Percentiles rank a stretch among this genome's conserved stretches.
Conservation (phyloP, 768 basidiomycete species). For the Russula sp. region DNA sequence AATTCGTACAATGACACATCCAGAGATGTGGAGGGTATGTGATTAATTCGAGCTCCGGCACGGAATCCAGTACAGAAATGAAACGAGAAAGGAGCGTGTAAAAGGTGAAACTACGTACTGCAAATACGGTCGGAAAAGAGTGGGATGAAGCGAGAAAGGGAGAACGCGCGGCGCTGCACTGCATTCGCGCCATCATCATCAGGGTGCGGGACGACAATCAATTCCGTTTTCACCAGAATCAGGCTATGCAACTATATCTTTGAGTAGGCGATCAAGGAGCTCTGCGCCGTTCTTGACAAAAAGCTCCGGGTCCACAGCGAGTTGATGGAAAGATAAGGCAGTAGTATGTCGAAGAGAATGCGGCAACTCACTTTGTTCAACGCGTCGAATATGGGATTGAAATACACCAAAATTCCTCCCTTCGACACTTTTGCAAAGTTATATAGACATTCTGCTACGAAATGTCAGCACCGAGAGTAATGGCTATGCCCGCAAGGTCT, state of each 20-base stretch:
- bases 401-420: slow-evolving; percentile 96
- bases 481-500: slow-evolving; percentile 94
- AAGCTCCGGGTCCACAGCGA: slow-evolving; percentile 90
- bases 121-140: slow-evolving; percentile 88
- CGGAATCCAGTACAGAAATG: slow-evolving; percentile 89
- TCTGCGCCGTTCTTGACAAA: slow-evolving; percentile 99
- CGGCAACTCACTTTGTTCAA: slow-evolving; percentile 75
- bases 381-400: slow-evolving; percentile 97
- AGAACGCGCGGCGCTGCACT: slow-evolving; percentile 72
- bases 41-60: slow-evolving; percentile 94
- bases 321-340: slow-evolving; percentile 46
- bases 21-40: slow-evolving; percentile 92
- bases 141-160: slow-evolving; percentile 91
- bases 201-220: slow-evolving; percentile 63
- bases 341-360: not conserved
- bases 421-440: slow-evolving; percentile 96
- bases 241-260: slow-evolving; percentile 96
- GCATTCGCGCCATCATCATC: slow-evolving; percentile 46
- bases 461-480: slow-evolving; percentile 93
- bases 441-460: slow-evolving; percentile 96
- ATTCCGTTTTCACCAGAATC: slow-evolving; percentile 58
- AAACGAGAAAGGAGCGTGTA: slow-evolving; percentile 92
- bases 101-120: slow-evolving; percentile 95
- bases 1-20: slow-evolving; percentile 88
- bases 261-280: slow-evolving; percentile 91